Base-by-base conservation (phyloP, 1,139 yeast genomes). In the Suhomyces yuchorum region DNA sequence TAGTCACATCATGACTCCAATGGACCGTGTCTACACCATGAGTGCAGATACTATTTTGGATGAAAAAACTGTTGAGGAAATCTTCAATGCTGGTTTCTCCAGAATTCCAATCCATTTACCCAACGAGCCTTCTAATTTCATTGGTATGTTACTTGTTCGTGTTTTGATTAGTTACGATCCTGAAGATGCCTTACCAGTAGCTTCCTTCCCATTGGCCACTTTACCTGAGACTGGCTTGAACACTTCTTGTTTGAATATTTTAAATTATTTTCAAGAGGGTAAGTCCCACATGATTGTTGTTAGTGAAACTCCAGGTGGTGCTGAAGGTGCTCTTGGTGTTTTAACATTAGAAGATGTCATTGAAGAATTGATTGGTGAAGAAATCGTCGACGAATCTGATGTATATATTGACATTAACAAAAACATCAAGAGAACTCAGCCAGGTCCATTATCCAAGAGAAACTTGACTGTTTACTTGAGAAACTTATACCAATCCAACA, bases 281-380 rank as follows among this genome's bases (percentile, higher is more conserved):
- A 92, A 91, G 66, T 86, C 96, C 2, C 99, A 93, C 67, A 93
- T 93, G 99, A 93, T 95, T 58, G 85, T 92, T 37, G 97, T 93
- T 11, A 84, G 95, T 56, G 86, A 84, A 52, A 74, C 77, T 43
- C 98, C 98, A 0, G 99, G 99, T 44, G 91, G 82, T 54, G 84
- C 95, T 3, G 69, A 77, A 30, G 98, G 98, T 20, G 96, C 97
- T 0, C 65, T 87, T 34, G 99, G 99, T 53, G 96, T 93, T 7
- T 73, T 93, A 43, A 93, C 99, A 1, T 75, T 93, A 52, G 99
- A 93, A 67, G 99, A 93, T 65, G 98, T 93, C 14, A 93, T 93
- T 62, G 99, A 93, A 67, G 99, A 93, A 67, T 77, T 93, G 57
- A 93, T 93, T 68, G 99, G 99, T 48, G 98, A 93, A 67, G 99